Evolutionary conservation across 768 basidiomycete species (phyloP), one percentile per base, ranked within the genome.

Genomic region (Podaxis sp.): DNA sequence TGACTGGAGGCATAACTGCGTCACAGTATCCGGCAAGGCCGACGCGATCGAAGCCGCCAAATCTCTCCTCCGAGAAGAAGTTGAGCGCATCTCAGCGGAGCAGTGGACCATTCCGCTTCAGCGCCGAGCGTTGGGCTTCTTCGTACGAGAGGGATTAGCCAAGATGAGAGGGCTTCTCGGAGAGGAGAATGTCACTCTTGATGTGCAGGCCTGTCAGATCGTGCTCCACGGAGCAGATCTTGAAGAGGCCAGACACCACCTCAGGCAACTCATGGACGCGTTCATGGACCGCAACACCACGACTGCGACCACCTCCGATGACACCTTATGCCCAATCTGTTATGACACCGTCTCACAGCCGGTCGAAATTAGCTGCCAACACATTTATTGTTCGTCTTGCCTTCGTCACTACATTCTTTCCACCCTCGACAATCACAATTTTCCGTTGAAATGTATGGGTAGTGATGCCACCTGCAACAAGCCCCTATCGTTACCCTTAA

Each of bases 361-460:
- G 1, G 71, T 80, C n/a, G 60, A 69, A 30, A 73, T 85, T 20
- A 74, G 69, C 0, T 87, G 85, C 63, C 78, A 78, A 7, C 85
- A 87, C 65, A 66, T 72, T 11, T 84, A 83, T 65, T 87, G 85
- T 67, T 72, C 76, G 4, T 73, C 71, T 15, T 87, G 85, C 64
- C 63, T 85, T 22, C 76, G 73, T 10, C 82, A 82, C 65, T 83
- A 80, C 66, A 69, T 86, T 41, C 68, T 71, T 15, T 79, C 78
- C 10, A 80, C 81, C 0, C 66, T 69, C 6, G 78, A 81, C 15
- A 70, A 70, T 30, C 75, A 76, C 64, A 71, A 65, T 0, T 90
- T 91, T 73, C 90, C 90, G 0, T 71, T 91, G 5, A 76, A 69
- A 11, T 92, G 90, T 67, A 80, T 90, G 50, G 90, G 87, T 1